Evolutionary conservation across 176 grass and related monocot species (phyloP).

Genomic region (Puccinellia tenuiflora): DNA sequence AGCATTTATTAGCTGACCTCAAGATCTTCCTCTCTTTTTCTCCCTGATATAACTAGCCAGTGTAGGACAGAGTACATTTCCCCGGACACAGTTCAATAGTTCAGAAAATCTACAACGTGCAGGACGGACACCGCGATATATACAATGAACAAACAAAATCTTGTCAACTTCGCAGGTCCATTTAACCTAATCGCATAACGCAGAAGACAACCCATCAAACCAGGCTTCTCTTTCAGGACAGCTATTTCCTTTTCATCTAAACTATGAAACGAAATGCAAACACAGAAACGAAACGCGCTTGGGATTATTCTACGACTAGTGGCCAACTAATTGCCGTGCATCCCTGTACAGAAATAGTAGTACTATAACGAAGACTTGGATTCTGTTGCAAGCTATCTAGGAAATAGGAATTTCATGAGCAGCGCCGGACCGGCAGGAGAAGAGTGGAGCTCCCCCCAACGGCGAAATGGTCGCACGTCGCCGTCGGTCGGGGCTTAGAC

Average conservation of each 20-base stretch:
- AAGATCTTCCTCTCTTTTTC: neutral
- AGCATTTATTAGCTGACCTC: neutral
- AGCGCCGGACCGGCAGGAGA: no score
- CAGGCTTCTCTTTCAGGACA: constrained; percentile 18
- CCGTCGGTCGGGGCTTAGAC: constrained; percentile 38
- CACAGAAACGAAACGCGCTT: neutral
- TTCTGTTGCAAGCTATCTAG: constrained; percentile 19
- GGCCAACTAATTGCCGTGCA: neutral
- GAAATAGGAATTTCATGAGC: constrained; percentile 17
- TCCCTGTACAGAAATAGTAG: neutral
- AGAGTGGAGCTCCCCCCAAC: constrained; percentile 24
- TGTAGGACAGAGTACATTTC: neutral
- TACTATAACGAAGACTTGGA: constrained; percentile 20
- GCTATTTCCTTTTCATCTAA: neutral
- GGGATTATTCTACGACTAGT: neutral
- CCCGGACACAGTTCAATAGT: neutral
- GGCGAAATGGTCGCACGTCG: constrained; percentile 51
- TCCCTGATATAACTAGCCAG: neutral
- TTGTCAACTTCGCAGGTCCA: neutral
- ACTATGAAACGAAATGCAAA: neutral
- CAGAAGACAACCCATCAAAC: neutral
- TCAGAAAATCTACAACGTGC: neutral
- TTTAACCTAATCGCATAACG: neutral
- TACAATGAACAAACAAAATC: neutral
- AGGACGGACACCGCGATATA: neutral